These are phyloP conservation scores for Azolla pinnata DNA, from an alignment of 75 land plant species.

Conservation along the genomic window DNA sequence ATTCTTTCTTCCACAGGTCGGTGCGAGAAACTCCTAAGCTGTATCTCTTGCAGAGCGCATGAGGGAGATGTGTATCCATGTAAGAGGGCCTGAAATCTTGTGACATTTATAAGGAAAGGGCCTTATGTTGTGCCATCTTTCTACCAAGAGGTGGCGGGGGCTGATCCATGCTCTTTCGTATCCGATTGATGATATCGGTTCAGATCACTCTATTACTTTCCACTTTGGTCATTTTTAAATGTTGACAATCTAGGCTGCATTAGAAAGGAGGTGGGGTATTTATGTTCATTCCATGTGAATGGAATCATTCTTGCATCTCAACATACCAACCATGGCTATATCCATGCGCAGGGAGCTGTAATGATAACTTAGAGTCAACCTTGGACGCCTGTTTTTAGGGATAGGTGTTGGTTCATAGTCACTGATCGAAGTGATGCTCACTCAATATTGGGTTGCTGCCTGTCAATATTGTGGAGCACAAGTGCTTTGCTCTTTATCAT, in stretches of 20 bases:
- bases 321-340: neutral
- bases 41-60: neutral
- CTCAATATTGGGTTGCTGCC: neutral
- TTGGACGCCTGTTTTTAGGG: neutral
- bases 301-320: neutral
- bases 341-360: neutral
- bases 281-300: neutral
- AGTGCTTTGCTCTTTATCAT: neutral
- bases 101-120: neutral
- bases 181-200: neutral
- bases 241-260: too few species aligned
- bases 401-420: neutral
- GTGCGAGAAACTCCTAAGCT: neutral
- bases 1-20: neutral
- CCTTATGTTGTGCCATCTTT: neutral
- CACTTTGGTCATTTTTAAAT: neutral
- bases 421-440: neutral
- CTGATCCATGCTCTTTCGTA: neutral
- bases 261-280: neutral
- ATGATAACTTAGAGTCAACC: neutral
- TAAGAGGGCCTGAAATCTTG: neutral
- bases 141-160: neutral
- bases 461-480: neutral
- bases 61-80: conserved; percentile 1
- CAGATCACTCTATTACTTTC: neutral